Base-by-base conservation (phyloP, 805 yeast genomes). In the Yamadazyma sp. region DNA sequence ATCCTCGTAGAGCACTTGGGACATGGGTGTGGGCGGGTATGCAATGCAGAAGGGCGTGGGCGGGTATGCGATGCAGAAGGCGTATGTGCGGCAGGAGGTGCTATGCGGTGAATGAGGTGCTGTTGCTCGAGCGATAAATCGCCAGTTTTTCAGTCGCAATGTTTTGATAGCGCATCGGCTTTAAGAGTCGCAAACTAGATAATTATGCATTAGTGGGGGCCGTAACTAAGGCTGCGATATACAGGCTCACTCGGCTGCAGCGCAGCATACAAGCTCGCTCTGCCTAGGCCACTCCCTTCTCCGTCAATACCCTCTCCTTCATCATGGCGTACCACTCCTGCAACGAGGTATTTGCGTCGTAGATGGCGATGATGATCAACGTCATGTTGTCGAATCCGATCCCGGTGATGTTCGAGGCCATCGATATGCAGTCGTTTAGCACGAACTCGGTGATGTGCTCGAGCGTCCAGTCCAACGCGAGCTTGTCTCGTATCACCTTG, bases 351-450 rank as follows among this genome's bases (percentile, higher is more conserved):
- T 54, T 54, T 14, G 43, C 39, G 22, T 68, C 67, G 51, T 82
- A 86, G 24, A 82, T 53, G 1, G 84, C 84, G 6, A 84, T 71
- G 5, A 84, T 73, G n/a, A 82, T 71, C 13, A 82, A 64, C 0
- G 90, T 83, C 91, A 84, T 84, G 52, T 84, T 84, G 56, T 84
- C 95, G 49, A 82, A 84, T 1, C 95, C 95, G 17, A 83, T 75
- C 2, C 93, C 93, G 0, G 91, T 84, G 20, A 74, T 70, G 23
- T 82, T 79, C 47, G 82, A 77, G 1, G 91, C 90, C 74, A 79
- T 77, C 5, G 77, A 71, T 35, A 84, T 71, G 40, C 88, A 80
- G 44, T 77, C 79, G 46, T 82, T 85, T 37, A 84, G 58, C 2
- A 84, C 57, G 38, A 71, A 70, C 35, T 79, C 81, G 13, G 75